phyloP scores from a whole-genome alignment of 257 asterid genomes.

The Echites panduratus region DNA sequence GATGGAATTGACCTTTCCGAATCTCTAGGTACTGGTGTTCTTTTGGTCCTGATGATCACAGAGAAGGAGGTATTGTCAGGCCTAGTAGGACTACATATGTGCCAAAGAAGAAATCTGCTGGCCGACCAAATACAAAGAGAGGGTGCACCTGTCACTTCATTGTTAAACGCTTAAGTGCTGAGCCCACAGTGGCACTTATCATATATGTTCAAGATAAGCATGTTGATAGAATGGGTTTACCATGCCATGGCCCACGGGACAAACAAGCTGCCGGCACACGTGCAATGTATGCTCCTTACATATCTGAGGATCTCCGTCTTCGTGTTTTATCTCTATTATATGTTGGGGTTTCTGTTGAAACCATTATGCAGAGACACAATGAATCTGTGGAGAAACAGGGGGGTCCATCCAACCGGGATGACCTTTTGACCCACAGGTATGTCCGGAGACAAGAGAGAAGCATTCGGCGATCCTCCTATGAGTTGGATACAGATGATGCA shows the following conservation, averaged over 20 bases:
- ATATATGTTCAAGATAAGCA: slow-evolving; percentile 85
- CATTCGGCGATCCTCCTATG: slow-evolving; percentile 63
- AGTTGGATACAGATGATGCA: slow-evolving; percentile 78
- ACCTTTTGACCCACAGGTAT: slow-evolving; percentile 86
- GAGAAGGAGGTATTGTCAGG: slow-evolving; percentile 82
- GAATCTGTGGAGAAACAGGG: slow-evolving; percentile 93
- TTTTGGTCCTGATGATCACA: slow-evolving; percentile 95
- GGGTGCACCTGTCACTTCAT: slow-evolving; percentile 96
- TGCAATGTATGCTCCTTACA: slow-evolving; percentile 98
- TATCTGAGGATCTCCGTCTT: slow-evolving; percentile 91
- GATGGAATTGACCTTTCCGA: slow-evolving; percentile 11
- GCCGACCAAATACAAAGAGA: slow-evolving; percentile 96
- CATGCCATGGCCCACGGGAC: slow-evolving; percentile 95
- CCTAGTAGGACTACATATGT: slow-evolving; percentile 82
- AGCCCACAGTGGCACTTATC: slow-evolving; percentile 83
- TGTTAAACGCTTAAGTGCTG: slow-evolving; percentile 84
- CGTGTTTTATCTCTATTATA: slow-evolving; percentile 78
- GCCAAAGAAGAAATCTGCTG: slow-evolving; percentile 69
- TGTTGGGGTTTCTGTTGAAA: slow-evolving; percentile 96
- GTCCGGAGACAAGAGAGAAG: slow-evolving; percentile 94
- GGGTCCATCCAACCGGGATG: slow-evolving; percentile 91
- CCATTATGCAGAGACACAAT: slow-evolving; percentile 93
- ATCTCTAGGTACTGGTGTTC: slow-evolving; percentile 93
- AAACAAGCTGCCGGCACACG: slow-evolving; percentile 84
- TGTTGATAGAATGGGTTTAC: slow-evolving; percentile 73